These are phyloP conservation scores for Knufia fluminis DNA, from an alignment of 2,329 filamentous ascomycete species.

Conservation along the genomic window DNA sequence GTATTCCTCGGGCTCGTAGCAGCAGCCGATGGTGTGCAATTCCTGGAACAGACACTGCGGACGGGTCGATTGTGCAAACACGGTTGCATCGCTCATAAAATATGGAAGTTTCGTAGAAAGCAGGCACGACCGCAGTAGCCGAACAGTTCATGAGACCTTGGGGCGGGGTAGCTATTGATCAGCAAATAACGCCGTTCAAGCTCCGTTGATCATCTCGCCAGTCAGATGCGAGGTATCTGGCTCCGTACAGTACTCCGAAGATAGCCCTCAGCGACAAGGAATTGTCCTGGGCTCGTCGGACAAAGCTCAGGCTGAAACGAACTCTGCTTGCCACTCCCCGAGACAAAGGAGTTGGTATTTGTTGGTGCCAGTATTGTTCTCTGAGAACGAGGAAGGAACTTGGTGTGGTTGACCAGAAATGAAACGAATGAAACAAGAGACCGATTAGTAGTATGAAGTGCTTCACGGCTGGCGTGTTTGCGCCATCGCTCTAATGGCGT, in stretches of 20 bases:
- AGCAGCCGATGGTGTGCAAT: background rate
- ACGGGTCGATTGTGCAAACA: background rate
- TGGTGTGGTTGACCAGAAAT: too few species aligned
- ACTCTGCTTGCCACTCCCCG: too few species aligned
- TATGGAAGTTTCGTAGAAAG: background rate
- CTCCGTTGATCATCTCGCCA: background rate
- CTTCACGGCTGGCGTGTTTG: background rate
- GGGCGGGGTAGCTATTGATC: background rate
- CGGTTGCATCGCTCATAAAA: too few species aligned
- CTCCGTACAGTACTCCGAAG: too few species aligned
- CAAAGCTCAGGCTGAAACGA: constrained; percentile 1
- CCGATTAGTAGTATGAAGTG: background rate
- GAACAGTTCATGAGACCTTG: background rate
- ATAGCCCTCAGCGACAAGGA: background rate
- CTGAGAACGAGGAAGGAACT: background rate
- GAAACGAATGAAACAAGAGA: background rate
- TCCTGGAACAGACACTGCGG: background rate
- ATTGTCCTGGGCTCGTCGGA: background rate
- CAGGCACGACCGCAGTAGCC: background rate
- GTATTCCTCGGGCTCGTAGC: too few species aligned
- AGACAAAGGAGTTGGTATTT: too few species aligned
- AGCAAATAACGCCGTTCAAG: background rate
- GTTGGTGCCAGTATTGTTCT: too few species aligned
- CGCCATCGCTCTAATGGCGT: constrained; percentile 9
- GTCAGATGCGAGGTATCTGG: background rate